These are phyloP conservation scores for Cryptococcus jaspeensis DNA, from an alignment of 1,284 basidiomycete species.

Conservation along the genomic window DNA sequence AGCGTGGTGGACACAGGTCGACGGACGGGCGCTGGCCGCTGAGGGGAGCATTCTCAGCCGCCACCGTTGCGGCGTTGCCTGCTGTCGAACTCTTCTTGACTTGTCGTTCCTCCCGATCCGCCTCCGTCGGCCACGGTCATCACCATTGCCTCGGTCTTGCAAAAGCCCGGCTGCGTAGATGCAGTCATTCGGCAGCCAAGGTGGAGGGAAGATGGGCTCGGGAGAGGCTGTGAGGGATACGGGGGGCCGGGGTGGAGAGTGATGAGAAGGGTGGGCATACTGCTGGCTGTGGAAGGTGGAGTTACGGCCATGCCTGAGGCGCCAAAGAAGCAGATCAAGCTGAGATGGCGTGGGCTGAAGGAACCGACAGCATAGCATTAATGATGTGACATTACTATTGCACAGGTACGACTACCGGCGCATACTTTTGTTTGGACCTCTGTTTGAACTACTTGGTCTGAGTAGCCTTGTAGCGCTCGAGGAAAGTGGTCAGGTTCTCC, in stretches of 20 bases:
- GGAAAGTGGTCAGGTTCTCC: slow-evolving; percentile 26
- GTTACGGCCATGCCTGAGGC: neutral
- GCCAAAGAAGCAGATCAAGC: slow-evolving; percentile 7
- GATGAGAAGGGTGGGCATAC: slow-evolving; percentile 4
- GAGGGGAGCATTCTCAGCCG: too few relatives aligned
- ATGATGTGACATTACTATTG: neutral
- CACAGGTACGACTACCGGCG: neutral
- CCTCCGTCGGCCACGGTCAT: too few relatives aligned
- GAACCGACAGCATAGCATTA: neutral
- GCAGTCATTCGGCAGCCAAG: too few relatives aligned
- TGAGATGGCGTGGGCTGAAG: slow-evolving; percentile 10
- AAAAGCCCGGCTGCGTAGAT: too few relatives aligned
- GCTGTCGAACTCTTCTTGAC: too few relatives aligned
- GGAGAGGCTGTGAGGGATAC: slow-evolving; percentile 4
- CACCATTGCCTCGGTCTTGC: too few relatives aligned
- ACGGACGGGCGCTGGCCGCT: too few relatives aligned
- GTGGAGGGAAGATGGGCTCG: slow-evolving; percentile 11
- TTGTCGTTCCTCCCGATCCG: too few relatives aligned
- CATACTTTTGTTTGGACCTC: neutral
- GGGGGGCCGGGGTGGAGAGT: too few relatives aligned
- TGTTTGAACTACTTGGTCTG: too few relatives aligned
- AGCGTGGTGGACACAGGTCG: too few relatives aligned
- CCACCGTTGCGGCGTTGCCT: too few relatives aligned
- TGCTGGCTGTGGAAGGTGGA: neutral
- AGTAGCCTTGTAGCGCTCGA: slow-evolving; percentile 26